Conservation (phyloP, 495 filamentous ascomycete species). For the Aspergillus coremiiformis region DNA sequence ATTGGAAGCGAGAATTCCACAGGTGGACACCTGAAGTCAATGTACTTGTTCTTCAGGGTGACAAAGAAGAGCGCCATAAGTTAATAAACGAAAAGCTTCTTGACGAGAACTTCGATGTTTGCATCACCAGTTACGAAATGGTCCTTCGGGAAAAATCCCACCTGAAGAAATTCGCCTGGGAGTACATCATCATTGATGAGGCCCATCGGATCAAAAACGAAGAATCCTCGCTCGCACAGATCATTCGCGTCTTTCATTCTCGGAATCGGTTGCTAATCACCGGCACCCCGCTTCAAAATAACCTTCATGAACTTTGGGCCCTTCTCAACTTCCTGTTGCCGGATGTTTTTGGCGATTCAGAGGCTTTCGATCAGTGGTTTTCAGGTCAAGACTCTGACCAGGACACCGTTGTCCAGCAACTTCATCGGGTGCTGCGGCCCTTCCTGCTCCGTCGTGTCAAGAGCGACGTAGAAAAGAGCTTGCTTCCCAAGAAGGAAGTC, state of each 20-base stretch:
- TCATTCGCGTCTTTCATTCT: slow-evolving; percentile 95
- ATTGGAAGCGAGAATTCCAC: slow-evolving; percentile 92
- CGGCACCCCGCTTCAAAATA: slow-evolving; percentile 96
- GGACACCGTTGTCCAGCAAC: slow-evolving; percentile 93
- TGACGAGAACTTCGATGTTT: slow-evolving; percentile 88
- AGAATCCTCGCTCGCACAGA: slow-evolving; percentile 92
- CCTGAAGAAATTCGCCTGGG: slow-evolving; percentile 97
- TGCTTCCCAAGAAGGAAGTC: slow-evolving; percentile 94
- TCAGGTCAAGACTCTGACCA: slow-evolving; percentile 80
- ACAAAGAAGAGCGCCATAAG: slow-evolving; percentile 83
- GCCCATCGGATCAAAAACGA: slow-evolving; percentile 99
- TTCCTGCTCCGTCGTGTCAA: slow-evolving; percentile 96
- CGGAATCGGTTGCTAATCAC: slow-evolving; percentile 93
- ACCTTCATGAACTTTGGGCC: slow-evolving; percentile 98
- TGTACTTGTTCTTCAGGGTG: slow-evolving; percentile 88
- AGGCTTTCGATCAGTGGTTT: slow-evolving; percentile 99
- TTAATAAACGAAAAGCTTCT: slow-evolving; percentile 86
- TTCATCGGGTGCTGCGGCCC: slow-evolving; percentile 87
- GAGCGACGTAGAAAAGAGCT: slow-evolving; percentile 96
- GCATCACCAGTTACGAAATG: slow-evolving; percentile 96
- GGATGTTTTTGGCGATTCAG: slow-evolving; percentile 94
- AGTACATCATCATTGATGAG: slow-evolving; percentile 99
- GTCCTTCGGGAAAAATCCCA: slow-evolving; percentile 91
- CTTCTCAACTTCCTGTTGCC: slow-evolving; percentile 94
- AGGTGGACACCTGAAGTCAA: slow-evolving; percentile 95